A percentile compares a stretch with the other conserved stretches of the same genome.
phyloP scores from a whole-genome alignment of 164 flowering plant species.

The Euptelea pleiosperma region DNA sequence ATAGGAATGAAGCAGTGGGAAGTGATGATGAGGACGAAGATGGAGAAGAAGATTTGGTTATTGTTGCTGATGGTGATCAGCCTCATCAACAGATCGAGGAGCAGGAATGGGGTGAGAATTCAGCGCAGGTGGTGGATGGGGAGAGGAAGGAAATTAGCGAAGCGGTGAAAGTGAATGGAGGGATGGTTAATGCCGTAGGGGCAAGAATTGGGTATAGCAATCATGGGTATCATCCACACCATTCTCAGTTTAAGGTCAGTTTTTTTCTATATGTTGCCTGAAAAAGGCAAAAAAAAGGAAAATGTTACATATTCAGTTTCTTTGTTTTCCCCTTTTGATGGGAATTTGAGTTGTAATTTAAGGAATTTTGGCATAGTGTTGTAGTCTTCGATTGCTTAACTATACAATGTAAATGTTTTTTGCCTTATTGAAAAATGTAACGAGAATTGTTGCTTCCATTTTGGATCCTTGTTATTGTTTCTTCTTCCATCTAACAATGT shows the following conservation, averaged over 20 bases:
- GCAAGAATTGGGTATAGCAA: conserved; percentile 66
- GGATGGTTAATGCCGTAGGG: conserved; percentile 23
- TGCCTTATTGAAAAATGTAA: conserved; percentile 8
- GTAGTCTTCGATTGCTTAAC: conserved; percentile 6
- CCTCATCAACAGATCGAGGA: conserved; percentile 52
- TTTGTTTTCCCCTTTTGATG: conserved; percentile 21
- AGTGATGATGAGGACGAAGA: conserved; percentile 64
- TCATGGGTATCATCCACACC: conserved; percentile 77
- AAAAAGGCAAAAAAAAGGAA: conserved; percentile 14
- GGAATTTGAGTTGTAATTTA: conserved; percentile 20
- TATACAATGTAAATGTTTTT: conserved; percentile 19
- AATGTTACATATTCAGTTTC: conserved; percentile 10
- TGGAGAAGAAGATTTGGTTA: conserved; percentile 70
- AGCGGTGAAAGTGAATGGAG: conserved; percentile 43
- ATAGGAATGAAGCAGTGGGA: conserved; percentile 37
- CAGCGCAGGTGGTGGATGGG: conserved; percentile 42
- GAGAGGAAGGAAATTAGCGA: conserved; percentile 69
- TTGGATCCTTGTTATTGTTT: neutral
- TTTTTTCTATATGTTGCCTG: conserved; percentile 21
- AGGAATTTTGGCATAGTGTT: conserved; percentile 4
- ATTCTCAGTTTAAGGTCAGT: conserved; percentile 99
- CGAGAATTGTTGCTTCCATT: neutral
- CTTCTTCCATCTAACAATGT: neutral
- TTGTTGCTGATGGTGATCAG: conserved; percentile 53
- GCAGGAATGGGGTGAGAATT: conserved; percentile 74